Evolutionary conservation across 345 rosid species (phyloP), one percentile per base, ranked within the genome.

Genomic region (Trapa bicornis): DNA sequence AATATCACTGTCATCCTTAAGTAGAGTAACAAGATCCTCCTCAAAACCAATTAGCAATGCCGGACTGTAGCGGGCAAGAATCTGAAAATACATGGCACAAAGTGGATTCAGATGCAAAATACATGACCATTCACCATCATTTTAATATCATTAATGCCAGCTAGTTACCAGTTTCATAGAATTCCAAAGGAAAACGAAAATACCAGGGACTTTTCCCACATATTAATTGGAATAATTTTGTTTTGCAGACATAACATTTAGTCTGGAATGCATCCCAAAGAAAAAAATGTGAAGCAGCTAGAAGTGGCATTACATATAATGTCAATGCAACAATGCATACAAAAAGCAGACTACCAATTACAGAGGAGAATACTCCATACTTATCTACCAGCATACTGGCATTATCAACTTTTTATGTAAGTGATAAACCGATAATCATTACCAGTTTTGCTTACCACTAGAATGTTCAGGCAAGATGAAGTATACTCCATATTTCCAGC

Each of bases 61-160:
- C 65, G 97, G 93, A 82, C 95, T 78, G 74, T 82, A 91, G 69
- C 85, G 88, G 58, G 95, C 95, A 72, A 94, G 88, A 76, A 89
- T 81, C 99, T 94, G 85, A 73, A 74, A 72, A 78, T 56, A 70
- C 65, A 67, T 58, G 65, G 7, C 52, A 32, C 58, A 36, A 53
- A 53, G 65, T 65, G 37, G 38, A 57, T 70, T 13, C 14, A 71
- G 54, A 65, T 33, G 47, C 71, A 42, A 73, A 57, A 50, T 35
- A 3, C 16, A 6, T 50, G 54, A 16, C 54, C n/a, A 1, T 50
- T 50, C 22, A 22, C n/a, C 54, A 16, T 13, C 54, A 17, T 14
- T 41, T 41, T 41, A 41, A 41, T 41, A 3, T 41, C 43, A 41
- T 50, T 50, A 13, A 17, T 22, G 29, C 29, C 29, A 22, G 29